phyloP scores from a whole-genome alignment of 2,329 filamentous ascomycete genomes.

The Neofusicoccum ribis region DNA sequence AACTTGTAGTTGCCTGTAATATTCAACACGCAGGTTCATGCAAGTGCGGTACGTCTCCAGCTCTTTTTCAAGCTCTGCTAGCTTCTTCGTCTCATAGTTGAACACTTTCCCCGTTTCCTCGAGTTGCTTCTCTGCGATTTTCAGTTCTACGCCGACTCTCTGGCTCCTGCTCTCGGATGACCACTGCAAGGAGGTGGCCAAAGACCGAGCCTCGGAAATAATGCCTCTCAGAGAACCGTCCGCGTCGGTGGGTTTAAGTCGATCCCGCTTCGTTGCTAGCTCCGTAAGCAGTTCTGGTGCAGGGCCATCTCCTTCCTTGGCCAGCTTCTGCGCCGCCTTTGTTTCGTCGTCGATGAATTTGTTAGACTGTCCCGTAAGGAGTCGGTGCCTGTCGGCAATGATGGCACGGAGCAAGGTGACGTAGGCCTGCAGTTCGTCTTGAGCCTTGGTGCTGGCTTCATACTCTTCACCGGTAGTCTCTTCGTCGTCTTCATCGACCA shows the following conservation, averaged over 20 bases:
- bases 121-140: conserved; percentile 65
- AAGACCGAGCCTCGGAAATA: conserved; percentile 67
- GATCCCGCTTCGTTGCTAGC: conserved; percentile 51
- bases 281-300: conserved; percentile 66
- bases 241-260: conserved; percentile 55
- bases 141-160: conserved; percentile 63
- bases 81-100: conserved; percentile 53
- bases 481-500: conserved; percentile 78
- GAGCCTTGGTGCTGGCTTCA: conserved; percentile 78
- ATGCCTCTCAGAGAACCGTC: conserved; percentile 67
- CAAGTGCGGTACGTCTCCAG: conserved; percentile 72
- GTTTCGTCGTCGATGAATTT: conserved; percentile 73
- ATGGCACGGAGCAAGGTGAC: conserved; percentile 74
- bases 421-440: conserved; percentile 74
- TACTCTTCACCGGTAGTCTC: conserved; percentile 90
- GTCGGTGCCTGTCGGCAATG: conserved; percentile 75
- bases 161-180: conserved; percentile 55
- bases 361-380: conserved; percentile 76
- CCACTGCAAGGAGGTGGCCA: conserved; percentile 61
- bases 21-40: conserved; percentile 85
- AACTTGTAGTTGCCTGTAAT: conserved; percentile 84
- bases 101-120: conserved; percentile 57
- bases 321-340: conserved; percentile 59
- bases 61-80: conserved; percentile 63
- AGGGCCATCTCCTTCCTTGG: conserved; percentile 66